Evolutionary conservation across 805 yeast species (phyloP).

Genomic region (Hanseniaspora mollemarum): DNA sequence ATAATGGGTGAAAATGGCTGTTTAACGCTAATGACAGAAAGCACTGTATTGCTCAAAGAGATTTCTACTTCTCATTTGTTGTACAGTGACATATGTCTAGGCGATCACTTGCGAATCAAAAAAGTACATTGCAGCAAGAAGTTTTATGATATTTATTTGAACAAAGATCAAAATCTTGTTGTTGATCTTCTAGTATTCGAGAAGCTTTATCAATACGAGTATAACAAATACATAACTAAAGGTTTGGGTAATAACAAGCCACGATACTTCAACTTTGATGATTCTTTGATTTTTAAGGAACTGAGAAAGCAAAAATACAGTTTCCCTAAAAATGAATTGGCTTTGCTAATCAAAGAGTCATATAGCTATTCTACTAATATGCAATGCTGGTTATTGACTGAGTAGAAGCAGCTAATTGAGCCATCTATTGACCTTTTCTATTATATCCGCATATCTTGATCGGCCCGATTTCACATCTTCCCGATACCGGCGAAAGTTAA

Average conservation of each 20-base stretch:
- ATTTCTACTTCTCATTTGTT: constrained; percentile 27
- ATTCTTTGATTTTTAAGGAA: not conserved
- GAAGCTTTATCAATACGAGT: not conserved
- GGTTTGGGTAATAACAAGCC: not conserved
- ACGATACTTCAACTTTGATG: constrained; percentile 2
- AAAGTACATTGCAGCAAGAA: constrained; percentile 25
- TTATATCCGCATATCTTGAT: too few relatives aligned
- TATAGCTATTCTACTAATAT: not conserved
- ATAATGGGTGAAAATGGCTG: constrained; percentile 51
- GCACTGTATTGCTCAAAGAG: constrained; percentile 21
- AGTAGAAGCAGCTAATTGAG: too few relatives aligned
- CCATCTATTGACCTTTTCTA: too few relatives aligned
- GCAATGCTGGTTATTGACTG: constrained; percentile 7
- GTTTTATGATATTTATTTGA: constrained; percentile 19
- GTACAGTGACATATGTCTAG: constrained; percentile 16
- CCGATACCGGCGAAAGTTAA: constrained; percentile 3
- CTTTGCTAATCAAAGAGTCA: not conserved
- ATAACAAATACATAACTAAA: not conserved
- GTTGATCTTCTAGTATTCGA: not conserved
- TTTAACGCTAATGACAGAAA: constrained; percentile 28
- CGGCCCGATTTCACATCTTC: not conserved
- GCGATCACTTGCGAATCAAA: constrained; percentile 21
- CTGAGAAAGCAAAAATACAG: not conserved
- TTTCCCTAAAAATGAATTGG: not conserved
- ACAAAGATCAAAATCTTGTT: not conserved